phyloP scores from a whole-genome alignment of 140 eudicot species.

The Stevia rebaudiana region DNA sequence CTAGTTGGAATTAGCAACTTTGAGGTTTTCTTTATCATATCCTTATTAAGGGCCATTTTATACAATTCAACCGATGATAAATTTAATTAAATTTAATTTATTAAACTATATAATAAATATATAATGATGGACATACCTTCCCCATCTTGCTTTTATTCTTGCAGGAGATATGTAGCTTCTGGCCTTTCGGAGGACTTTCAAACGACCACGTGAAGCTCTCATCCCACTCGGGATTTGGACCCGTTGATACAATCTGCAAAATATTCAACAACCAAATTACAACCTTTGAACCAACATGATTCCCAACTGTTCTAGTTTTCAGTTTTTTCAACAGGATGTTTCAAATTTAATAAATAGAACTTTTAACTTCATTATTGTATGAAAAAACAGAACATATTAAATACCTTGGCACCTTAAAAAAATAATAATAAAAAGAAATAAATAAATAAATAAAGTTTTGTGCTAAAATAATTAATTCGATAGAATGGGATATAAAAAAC shows the following conservation, averaged over 20 bases:
- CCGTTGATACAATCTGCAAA: conserved; percentile 84
- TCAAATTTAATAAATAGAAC: no score
- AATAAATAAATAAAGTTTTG: not conserved
- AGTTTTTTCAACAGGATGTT: not conserved
- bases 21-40: not conserved
- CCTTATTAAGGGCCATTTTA: not conserved
- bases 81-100: not conserved
- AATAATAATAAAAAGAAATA: not conserved
- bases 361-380: not conserved
- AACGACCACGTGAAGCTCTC: conserved; percentile 94
- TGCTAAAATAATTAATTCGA: not conserved
- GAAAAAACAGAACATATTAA: not conserved
- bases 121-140: conserved; percentile 48
- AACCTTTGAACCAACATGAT: not conserved
- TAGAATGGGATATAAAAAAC: not conserved
- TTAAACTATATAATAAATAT: no score
- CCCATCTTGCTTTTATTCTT: conserved; percentile 99
- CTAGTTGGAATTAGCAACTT: not conserved
- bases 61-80: not conserved
- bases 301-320: not conserved
- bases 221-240: conserved; percentile 97
- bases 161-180: conserved; percentile 91
- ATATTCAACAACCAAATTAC: conserved; percentile 11
- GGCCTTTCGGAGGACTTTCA: conserved; percentile 98
- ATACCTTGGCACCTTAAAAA: no score